These are phyloP conservation scores for Chytriomyces sp. DNA, from an alignment of 192 early-diverging fungal genomes.

Conservation along the genomic window DNA sequence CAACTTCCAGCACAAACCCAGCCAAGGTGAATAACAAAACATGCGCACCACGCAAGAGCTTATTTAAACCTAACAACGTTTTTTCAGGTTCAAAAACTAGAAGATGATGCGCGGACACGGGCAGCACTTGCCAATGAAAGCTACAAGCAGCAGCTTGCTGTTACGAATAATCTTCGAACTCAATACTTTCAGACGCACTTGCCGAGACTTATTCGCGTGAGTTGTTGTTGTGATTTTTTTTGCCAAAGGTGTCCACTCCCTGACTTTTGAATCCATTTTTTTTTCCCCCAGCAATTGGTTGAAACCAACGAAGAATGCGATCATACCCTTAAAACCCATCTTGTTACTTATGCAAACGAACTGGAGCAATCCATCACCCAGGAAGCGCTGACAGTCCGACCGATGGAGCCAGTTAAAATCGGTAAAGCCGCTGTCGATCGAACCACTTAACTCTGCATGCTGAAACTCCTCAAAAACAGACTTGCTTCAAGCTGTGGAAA, in stretches of 20 bases:
- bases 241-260: no score
- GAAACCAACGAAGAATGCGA: conserved; percentile 86
- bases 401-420: conserved; percentile 46
- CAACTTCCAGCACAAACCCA: conserved; percentile 36
- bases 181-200: conserved; percentile 82
- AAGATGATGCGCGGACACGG: conserved; percentile 87
- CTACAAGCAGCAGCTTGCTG: conserved; percentile 80
- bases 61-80: conserved; percentile 1
- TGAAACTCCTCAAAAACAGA: conserved; percentile 15
- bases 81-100: conserved; percentile 70
- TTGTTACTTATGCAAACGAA: conserved; percentile 44
- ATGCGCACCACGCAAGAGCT: no score
- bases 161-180: conserved; percentile 75
- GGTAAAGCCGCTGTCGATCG: background rate
- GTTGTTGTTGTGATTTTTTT: background rate
- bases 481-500: conserved; percentile 43
- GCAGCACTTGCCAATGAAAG: conserved; percentile 79
- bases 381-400: conserved; percentile 73
- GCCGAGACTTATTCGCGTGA: conserved; percentile 80
- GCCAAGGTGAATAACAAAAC: conserved; percentile 56
- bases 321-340: conserved; percentile 71
- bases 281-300: conserved; percentile 59
- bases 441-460: background rate
- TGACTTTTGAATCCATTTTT: conserved; percentile 3
- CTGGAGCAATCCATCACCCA: conserved; percentile 77